These are phyloP conservation scores for Venturia aucupariae DNA, from an alignment of 2,329 filamentous ascomycete genomes.

Conservation along the genomic window DNA sequence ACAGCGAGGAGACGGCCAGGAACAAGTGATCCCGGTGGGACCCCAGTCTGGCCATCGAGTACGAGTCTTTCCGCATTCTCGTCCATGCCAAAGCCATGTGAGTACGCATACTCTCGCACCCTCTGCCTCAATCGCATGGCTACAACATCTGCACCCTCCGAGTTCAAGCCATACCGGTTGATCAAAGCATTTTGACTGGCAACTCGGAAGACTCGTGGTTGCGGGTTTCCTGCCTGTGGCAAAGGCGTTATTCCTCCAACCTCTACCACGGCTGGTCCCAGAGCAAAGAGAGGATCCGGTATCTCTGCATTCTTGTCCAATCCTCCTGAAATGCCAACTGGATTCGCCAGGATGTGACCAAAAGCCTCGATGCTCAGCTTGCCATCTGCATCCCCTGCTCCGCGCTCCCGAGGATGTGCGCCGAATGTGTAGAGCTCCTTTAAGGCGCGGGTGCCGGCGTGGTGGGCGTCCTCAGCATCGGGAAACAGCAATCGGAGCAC, in stretches of 20 bases:
- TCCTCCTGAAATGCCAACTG: constrained; percentile 88
- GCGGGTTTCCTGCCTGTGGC: constrained; percentile 82
- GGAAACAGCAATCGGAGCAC: constrained; percentile 56
- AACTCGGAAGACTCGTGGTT: constrained; percentile 79
- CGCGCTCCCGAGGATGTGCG: constrained; percentile 74
- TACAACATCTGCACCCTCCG: constrained; percentile 77
- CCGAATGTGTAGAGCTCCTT: constrained; percentile 64
- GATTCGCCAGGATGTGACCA: constrained; percentile 68
- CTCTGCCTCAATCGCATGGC: constrained; percentile 69
- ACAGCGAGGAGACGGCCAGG: constrained; percentile 74
- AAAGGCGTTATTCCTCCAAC: constrained; percentile 82
- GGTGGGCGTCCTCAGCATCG: constrained; percentile 88
- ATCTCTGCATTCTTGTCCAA: constrained; percentile 92
- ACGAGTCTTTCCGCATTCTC: constrained; percentile 60
- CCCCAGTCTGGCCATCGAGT: constrained; percentile 63
- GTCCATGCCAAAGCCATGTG: constrained; percentile 54
- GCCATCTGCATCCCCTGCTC: constrained; percentile 27
- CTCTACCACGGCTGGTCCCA: constrained; percentile 82
- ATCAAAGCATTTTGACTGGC: constrained; percentile 78
- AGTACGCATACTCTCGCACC: constrained; percentile 66
- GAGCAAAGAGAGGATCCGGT: constrained; percentile 70
- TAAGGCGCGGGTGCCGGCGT: constrained; percentile 61
- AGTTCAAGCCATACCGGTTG: constrained; percentile 94
- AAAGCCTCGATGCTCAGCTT: constrained; percentile 60
- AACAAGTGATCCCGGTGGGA: constrained; percentile 73